Evolutionary conservation across 371 early-diverging fungal species (phyloP).

Genomic region (Mortierella sp.): DNA sequence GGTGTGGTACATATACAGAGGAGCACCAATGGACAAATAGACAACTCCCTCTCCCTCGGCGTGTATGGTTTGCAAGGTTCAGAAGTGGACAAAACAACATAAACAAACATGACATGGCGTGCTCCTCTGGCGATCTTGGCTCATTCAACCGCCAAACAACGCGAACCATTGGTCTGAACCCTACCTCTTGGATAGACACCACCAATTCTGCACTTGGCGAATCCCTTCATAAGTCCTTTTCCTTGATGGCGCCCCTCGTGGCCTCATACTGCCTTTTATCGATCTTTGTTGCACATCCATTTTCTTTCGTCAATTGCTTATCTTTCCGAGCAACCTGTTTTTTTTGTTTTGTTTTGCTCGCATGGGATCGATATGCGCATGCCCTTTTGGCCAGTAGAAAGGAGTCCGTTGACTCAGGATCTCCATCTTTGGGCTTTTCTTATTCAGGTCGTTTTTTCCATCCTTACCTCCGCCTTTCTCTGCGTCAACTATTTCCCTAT

Average conservation of each 20-base stretch:
- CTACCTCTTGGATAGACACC: not conserved
- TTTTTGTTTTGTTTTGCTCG: not conserved
- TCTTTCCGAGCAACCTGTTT: not conserved
- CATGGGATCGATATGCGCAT: too few relatives aligned
- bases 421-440: not conserved
- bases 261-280: not conserved
- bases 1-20: constrained; percentile 3
- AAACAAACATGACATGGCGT: constrained; percentile 24
- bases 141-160: constrained; percentile 5
- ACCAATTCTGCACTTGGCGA: not conserved
- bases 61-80: not conserved
- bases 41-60: not conserved
- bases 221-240: not conserved
- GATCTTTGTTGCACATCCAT: not conserved
- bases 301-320: not conserved
- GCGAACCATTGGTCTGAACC: not conserved
- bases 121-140: constrained; percentile 37
- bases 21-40: not conserved
- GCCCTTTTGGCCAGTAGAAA: not conserved
- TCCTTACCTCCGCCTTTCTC: not conserved
- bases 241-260: not conserved
- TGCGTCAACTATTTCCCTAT: not conserved
- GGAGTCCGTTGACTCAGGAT: not conserved
- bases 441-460: not conserved
- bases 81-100: not conserved